Conservation (phyloP, 805 yeast genomes). For the Candida gorgasii region DNA sequence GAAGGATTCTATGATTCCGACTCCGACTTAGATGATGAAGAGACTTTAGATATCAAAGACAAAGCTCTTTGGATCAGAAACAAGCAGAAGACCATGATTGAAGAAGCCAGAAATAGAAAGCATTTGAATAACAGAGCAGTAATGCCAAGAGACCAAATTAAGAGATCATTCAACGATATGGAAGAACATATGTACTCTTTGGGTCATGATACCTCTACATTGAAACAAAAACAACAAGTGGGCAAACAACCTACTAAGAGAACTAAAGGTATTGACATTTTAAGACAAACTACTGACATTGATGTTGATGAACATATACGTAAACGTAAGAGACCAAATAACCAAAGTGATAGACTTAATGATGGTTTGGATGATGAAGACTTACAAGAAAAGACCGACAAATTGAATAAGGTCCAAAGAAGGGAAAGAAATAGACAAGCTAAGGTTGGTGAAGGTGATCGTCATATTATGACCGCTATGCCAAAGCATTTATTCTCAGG, state of each 20-base stretch:
- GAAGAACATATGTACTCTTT: conserved; percentile 86
- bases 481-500: conserved; percentile 96
- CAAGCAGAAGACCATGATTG: conserved; percentile 91
- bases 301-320: conserved; percentile 39
- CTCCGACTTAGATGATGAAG: conserved; percentile 53
- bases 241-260: conserved; percentile 13
- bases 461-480: conserved; percentile 79
- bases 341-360: conserved; percentile 76
- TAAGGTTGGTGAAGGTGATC: conserved; percentile 93
- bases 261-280: conserved; percentile 73
- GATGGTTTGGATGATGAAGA: conserved; percentile 87
- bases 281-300: conserved; percentile 55
- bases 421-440: conserved; percentile 91
- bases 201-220: conserved; percentile 80
- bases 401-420: conserved; percentile 86
- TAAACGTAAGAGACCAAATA: conserved; percentile 48
- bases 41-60: conserved; percentile 66
- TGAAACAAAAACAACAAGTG: conserved; percentile 43
- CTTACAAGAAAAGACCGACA: conserved; percentile 78
- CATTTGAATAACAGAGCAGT: conserved; percentile 82
- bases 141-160: conserved; percentile 86
- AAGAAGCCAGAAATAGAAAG: conserved; percentile 84
- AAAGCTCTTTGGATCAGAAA: conserved; percentile 96
- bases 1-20: conserved; percentile 97
- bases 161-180: conserved; percentile 74